Evolutionary conservation across 2,329 filamentous ascomycete genomes (phyloP).

Genomic region (Scedosporium aurantiacum): DNA sequence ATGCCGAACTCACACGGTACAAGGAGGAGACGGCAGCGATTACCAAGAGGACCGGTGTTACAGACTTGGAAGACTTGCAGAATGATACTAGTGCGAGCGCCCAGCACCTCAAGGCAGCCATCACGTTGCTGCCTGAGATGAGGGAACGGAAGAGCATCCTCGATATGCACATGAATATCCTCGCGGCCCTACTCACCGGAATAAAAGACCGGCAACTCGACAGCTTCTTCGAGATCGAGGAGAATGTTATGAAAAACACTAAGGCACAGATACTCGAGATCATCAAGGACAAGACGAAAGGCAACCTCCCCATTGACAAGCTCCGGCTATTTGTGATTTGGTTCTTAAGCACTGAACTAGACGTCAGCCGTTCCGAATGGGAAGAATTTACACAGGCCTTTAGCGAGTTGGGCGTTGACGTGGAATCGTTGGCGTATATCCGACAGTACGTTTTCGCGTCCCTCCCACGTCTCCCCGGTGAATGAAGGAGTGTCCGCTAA

Average conservation of each 20-base stretch:
- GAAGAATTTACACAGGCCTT: conserved; percentile 78
- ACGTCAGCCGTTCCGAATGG: conserved; percentile 73
- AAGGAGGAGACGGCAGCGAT: conserved; percentile 92
- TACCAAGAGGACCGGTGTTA: conserved; percentile 88
- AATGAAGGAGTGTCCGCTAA: not conserved
- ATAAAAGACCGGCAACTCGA: conserved; percentile 94
- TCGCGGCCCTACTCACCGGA: conserved; percentile 62
- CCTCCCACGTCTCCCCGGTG: not conserved
- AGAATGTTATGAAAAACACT: conserved; percentile 82
- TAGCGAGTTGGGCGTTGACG: conserved; percentile 62
- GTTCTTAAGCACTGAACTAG: conserved; percentile 88
- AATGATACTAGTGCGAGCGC: conserved; percentile 82
- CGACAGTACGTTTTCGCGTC: conserved; percentile 51
- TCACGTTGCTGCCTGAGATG: conserved; percentile 83
- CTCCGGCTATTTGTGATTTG: conserved; percentile 92
- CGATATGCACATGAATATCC: conserved; percentile 99
- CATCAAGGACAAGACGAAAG: conserved; percentile 71
- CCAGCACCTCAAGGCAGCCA: conserved; percentile 90
- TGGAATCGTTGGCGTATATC: conserved; percentile 71
- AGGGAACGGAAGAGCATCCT: conserved; percentile 84
- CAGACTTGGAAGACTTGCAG: conserved; percentile 83
- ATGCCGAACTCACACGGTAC: conserved; percentile 84
- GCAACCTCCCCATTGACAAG: conserved; percentile 77
- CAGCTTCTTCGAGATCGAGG: conserved; percentile 91
- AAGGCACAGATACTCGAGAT: conserved; percentile 82